Evolutionary conservation across 2,329 filamentous ascomycete species (phyloP).

Genomic region (Stachybotrys elegans): DNA sequence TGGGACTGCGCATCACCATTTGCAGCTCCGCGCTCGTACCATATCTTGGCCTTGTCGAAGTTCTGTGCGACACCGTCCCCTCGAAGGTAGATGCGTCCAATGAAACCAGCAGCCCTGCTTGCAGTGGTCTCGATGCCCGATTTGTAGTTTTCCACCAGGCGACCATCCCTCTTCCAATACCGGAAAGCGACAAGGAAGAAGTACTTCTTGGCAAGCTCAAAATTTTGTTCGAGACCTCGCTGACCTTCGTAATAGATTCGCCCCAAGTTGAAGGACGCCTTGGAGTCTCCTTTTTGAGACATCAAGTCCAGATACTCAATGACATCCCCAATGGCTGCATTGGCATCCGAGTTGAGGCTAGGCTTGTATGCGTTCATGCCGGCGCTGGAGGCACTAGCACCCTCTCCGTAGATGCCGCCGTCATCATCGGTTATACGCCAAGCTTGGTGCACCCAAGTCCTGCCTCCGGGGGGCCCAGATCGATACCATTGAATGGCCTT

Average conservation of each 20-base stretch:
- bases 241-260: constrained; percentile 86
- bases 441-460: constrained; percentile 68
- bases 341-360: constrained; percentile 69
- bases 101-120: constrained; percentile 77
- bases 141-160: constrained; percentile 63
- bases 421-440: constrained; percentile 86
- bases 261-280: constrained; percentile 80
- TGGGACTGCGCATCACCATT: constrained; percentile 80
- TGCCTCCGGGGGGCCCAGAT: constrained; percentile 85
- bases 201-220: constrained; percentile 70
- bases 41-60: constrained; percentile 68
- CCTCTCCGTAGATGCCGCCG: constrained; percentile 92
- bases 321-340: constrained; percentile 86
- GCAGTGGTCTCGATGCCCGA: constrained; percentile 71
- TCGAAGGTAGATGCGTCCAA: constrained; percentile 84
- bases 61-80: constrained; percentile 81
- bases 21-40: constrained; percentile 75
- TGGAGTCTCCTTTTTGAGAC: constrained; percentile 83
- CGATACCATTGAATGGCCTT: constrained; percentile 86
- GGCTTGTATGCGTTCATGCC: constrained; percentile 75
- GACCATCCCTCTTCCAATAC: constrained; percentile 80
- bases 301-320: constrained; percentile 90
- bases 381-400: constrained; percentile 83
- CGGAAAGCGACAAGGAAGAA: constrained; percentile 74
- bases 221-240: constrained; percentile 66